Conservation (phyloP, 768 basidiomycete genomes). For the Amanita pallidorosea region DNA sequence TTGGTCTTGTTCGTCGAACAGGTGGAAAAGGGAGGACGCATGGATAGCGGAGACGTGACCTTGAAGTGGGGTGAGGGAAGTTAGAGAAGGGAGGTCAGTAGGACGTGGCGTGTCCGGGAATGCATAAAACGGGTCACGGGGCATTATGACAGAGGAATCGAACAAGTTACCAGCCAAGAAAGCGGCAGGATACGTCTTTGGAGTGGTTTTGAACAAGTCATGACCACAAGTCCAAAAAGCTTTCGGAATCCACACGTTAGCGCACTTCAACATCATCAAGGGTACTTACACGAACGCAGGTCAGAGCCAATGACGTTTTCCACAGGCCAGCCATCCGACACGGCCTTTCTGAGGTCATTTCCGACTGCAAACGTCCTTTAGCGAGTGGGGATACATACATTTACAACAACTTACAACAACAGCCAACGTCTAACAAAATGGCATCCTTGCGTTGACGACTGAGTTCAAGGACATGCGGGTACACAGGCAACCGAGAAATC, state of each 20-base stretch:
- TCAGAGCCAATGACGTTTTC: conserved; percentile 26
- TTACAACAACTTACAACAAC: conserved; percentile 24
- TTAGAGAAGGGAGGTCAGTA: conserved; percentile 10
- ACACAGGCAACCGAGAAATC: conserved; percentile 23
- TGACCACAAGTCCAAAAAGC: conserved; percentile 57
- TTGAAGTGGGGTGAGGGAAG: conserved; percentile 18
- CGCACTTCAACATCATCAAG: background rate
- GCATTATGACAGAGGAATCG: conserved; percentile 29
- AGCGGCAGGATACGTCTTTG: conserved; percentile 37
- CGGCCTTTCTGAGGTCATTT: conserved; percentile 26
- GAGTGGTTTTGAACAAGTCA: conserved; percentile 42
- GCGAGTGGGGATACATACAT: background rate
- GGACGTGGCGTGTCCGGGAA: conserved; percentile 5
- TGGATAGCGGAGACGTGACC: conserved; percentile 39
- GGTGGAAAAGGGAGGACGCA: conserved; percentile 24
- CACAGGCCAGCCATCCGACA: conserved; percentile 28
- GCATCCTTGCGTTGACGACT: conserved; percentile 14
- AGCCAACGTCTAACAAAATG: conserved; percentile 32
- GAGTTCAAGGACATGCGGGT: conserved; percentile 20
- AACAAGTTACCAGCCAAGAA: conserved; percentile 51
- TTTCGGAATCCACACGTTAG: conserved; percentile 13
- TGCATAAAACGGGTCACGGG: conserved; percentile 8
- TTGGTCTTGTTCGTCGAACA: conserved; percentile 23
- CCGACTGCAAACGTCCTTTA: conserved; percentile 21
- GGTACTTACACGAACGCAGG: conserved; percentile 17